Evolutionary conservation across 1,284 basidiomycete genomes (phyloP), one percentile per base, ranked within the genome.

Genomic region (Cystobasidiaceae sp.): DNA sequence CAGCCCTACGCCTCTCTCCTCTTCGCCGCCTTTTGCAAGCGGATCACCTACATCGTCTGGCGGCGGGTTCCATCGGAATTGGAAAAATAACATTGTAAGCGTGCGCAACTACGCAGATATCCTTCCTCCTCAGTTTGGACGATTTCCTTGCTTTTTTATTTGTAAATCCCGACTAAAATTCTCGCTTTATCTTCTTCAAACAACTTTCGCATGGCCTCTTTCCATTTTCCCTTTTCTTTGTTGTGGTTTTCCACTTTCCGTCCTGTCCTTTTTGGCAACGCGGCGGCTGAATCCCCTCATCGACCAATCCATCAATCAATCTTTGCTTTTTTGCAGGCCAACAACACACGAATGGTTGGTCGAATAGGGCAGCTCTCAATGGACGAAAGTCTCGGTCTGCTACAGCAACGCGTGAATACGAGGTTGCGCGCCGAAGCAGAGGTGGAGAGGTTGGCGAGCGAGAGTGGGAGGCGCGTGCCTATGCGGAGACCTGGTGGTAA

Each of bases 81-180:
- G 51, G 51, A 64, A 46, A 25, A 45, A 55, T 17, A 51, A 49
- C 13, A 64, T 64, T 17, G 61, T 64, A 41, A 56, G 61, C 34
- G 32, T 30, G 23, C 11, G 19, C 15, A 15, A 19, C 34, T 3
- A 23, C n/a, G n/a, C 9, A 23, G n/a, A 23, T 27, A 23, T 21
- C 37, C 23, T 13, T 23, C 9, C 11, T 8, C 45, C 9, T 11
- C 23, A 11, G 45, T 19, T 11, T 15, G 21, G 13, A 9, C 11
- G 45, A 48, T 48, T 23, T 15, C 13, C 21, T 48, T 11, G n/a
- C n/a, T 39, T 11, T 46, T 11, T 46, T 3, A 13, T 19, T 6
- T 4, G 11, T 19, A 7, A 4, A 21, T 21, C 13, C 19, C 37
- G 50, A 37, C 50, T 23, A 52, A 52, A 6, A n/a, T n/a, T n/a